These are phyloP conservation scores for Ceratobasidium theobromae DNA, from an alignment of 1,284 basidiomycete genomes.

Conservation along the genomic window DNA sequence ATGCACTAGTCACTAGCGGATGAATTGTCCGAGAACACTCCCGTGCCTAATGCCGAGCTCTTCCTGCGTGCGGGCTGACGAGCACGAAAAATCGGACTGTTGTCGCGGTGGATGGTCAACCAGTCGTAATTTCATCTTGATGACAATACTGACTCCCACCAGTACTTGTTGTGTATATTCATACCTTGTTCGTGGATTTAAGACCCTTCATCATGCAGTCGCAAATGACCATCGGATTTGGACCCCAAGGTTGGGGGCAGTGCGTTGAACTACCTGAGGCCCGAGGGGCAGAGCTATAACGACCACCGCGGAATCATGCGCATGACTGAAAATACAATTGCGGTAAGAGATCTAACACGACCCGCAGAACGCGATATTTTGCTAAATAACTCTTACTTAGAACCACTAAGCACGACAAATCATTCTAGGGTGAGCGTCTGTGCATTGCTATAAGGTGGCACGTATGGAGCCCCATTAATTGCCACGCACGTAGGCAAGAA, in stretches of 20 bases:
- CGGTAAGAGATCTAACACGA: not conserved
- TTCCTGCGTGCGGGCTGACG: constrained; percentile 54
- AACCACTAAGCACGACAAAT: no score
- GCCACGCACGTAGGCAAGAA: not conserved
- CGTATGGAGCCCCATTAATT: not conserved
- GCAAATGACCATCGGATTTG: no score
- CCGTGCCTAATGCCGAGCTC: constrained; percentile 52
- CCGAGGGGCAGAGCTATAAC: not conserved
- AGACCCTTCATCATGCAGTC: no score
- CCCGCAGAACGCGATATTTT: not conserved
- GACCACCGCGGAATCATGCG: not conserved
- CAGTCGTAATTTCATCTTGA: constrained; percentile 46
- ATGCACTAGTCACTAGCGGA: no score
- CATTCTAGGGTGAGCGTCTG: no score
- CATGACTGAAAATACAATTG: not conserved
- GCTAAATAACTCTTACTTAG: not conserved
- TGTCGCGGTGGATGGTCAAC: constrained; percentile 55
- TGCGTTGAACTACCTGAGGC: no score
- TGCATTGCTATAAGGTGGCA: no score
- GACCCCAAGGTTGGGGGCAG: no score
- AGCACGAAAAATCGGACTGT: constrained; percentile 56
- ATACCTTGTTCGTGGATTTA: no score
- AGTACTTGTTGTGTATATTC: no score
- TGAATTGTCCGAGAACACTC: constrained; percentile 48
- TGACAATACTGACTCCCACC: constrained; percentile 41